phyloP scores from a whole-genome alignment of 2,329 filamentous ascomycete species.

The Trichoderma koningii region DNA sequence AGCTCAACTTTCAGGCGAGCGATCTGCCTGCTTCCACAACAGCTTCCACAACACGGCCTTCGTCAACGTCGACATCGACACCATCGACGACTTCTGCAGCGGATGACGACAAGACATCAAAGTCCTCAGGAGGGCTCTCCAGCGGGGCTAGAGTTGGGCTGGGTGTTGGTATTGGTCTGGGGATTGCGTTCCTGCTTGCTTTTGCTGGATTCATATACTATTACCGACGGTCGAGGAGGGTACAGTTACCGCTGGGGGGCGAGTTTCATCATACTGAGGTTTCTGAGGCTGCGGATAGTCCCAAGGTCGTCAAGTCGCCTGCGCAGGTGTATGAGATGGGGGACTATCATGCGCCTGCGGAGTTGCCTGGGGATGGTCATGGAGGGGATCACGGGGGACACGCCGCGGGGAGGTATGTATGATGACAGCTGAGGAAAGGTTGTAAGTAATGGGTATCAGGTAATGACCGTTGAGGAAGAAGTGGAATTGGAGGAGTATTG shows the following conservation, averaged over 20 bases:
- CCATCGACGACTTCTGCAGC: slow-evolving; percentile 3
- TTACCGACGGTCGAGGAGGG: slow-evolving; percentile 11
- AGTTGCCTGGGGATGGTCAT: not conserved
- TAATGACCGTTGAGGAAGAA: not conserved
- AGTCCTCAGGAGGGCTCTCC: slow-evolving; percentile 21
- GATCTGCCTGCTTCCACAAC: slow-evolving; percentile 32
- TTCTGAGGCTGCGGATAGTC: not conserved
- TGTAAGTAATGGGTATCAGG: slow-evolving; percentile 2
- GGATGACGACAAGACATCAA: not conserved
- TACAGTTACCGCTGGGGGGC: not conserved
- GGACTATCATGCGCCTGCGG: not conserved
- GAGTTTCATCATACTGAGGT: not conserved
- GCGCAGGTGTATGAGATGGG: slow-evolving; percentile 18
- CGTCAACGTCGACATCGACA: not conserved
- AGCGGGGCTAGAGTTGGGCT: slow-evolving; percentile 31
- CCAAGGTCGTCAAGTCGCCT: not conserved
- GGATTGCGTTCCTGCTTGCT: slow-evolving; percentile 26
- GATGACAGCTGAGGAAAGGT: not conserved
- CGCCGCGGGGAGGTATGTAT: not conserved
- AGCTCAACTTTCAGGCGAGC: slow-evolving; percentile 35
- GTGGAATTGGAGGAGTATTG: no score
- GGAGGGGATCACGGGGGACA: not conserved
- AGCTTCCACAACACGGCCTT: not conserved
- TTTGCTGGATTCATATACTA: slow-evolving; percentile 21
- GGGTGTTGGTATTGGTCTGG: slow-evolving; percentile 25